These are phyloP conservation scores for Bremia lactucae DNA, from an alignment of 352 stramenopile species.

Conservation along the genomic window DNA sequence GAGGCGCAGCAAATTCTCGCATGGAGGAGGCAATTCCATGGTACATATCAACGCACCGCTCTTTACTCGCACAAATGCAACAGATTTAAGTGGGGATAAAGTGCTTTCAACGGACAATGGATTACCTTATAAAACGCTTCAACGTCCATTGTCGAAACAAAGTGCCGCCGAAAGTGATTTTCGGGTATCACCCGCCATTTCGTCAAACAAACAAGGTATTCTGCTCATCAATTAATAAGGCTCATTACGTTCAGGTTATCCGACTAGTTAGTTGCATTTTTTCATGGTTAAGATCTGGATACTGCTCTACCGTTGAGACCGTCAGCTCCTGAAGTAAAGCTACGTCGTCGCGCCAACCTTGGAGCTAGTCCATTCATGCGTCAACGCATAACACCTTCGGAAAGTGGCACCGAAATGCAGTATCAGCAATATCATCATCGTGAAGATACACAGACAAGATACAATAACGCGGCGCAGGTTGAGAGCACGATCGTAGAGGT, in stretches of 20 bases:
- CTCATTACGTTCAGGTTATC: no score
- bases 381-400: constrained; percentile 27
- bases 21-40: constrained; percentile 56
- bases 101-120: constrained; percentile 16
- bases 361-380: constrained; percentile 68
- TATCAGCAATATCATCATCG: constrained; percentile 58
- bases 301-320: constrained; percentile 8
- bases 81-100: constrained; percentile 9
- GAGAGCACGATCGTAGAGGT: constrained; percentile 82
- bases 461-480: constrained; percentile 67
- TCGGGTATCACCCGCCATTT: constrained; percentile 6
- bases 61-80: constrained; percentile 39
- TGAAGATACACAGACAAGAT: constrained; percentile 60
- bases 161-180: constrained; percentile 9
- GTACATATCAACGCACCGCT: constrained; percentile 73
- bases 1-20: constrained; percentile 72
- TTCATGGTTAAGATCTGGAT: constrained; percentile 6
- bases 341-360: constrained; percentile 58
- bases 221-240: no score
- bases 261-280: neutral
- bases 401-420: constrained; percentile 13
- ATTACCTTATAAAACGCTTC: constrained; percentile 13
- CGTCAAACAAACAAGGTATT: constrained; percentile 19
- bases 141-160: constrained; percentile 7
- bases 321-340: constrained; percentile 18